Base-by-base conservation (phyloP, 257 asterid genomes). In the Nicotiana otophora region DNA sequence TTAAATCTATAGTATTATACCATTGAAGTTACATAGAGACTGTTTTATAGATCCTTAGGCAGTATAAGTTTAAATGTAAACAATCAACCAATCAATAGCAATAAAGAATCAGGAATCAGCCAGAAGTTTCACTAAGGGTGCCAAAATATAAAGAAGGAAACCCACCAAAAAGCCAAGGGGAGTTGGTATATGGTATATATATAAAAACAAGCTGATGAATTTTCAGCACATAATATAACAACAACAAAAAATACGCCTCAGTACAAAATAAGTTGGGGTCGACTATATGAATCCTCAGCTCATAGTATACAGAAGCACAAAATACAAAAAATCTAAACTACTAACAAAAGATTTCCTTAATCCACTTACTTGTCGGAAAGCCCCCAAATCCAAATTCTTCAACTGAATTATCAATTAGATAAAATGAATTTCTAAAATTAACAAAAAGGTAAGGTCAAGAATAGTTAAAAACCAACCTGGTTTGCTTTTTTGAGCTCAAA, bases 401-500 rank as follows among this genome's bases (percentile, higher is more conserved):
- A 75, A 34, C 46, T 8, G 16, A 75, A n/a, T 53, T 53, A 11
- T 11, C 51, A 42, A 42, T 42, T 8, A 42, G 51, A 1, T 3
- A 42, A 3, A 42, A 42, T 53, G 4, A 53, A 53, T 70, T 39
- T n/a, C n/a, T 10, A 36, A 69, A 39, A 69, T 4, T 68, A 36
- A 69, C 31, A 54, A 34, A 0, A 72, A 23, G 23, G 61, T 28
- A 26, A 51, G 26, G 28, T 26, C 46, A 51, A 75, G 46, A 51
- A 72, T 20, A 15, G 46, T 58, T 26, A 26, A 75, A 28, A 26
- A 28, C 28, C 80, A 75, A 75, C 80, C 80, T 75, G 46, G 28
- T 33, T 28, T 2, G 48, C 74, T 75, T 26, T 48, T 75, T 28
- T 15, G 88, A 75, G 80, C 63, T 51, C 46, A 75, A 75, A 75